Evolutionary conservation across 2,329 filamentous ascomycete genomes (phyloP), one percentile per base, ranked within the genome.

Genomic region (Aspergillus fijiensis): DNA sequence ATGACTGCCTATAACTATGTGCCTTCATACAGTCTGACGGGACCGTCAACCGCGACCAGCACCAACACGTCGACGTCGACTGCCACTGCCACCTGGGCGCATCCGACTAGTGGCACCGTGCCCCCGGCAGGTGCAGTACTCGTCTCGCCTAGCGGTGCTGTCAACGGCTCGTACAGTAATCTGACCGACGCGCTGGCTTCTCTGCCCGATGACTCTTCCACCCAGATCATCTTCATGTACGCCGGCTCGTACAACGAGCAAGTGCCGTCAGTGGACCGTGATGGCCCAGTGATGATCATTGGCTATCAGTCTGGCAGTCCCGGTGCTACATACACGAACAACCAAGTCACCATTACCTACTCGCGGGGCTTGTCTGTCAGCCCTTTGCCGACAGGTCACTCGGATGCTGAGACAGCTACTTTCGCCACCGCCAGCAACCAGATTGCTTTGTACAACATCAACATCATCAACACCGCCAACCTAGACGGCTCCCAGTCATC

Each of bases 121-220:
- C 77, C 80, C 11, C 78, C 80, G 4, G 59, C 68, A 10, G 74
- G 72, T 3, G 79, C 80, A 4, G 72, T 82, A 1, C 60, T 79
- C 6, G 80, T 82, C 0, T 79, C 77, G 0, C 61, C 71, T 0
- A 68, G 70, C 58, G 72, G 71, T 11, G 58, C 61, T 16, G 60
- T 71, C 25, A 67, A 71, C 49, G 74, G 70, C 3, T 63, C 71
- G 0, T 76, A 69, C 61, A 68, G 68, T 47, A 76, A 69, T 29
- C 55, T 77, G 52, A 77, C 74, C 5, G 69, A 71, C 50, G 75
- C 75, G 14, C 66, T 76, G 27, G 70, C 72, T 5, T 72, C 72
- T n/a, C 63, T 77, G 7, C 74, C 75, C 0, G 69, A 67, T 2
- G 74, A 77, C 25, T 39, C 55, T 27, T 67, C 52, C 16, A 72